Evolutionary conservation across 2,329 filamentous ascomycete species (phyloP).

Genomic region (Epichloe brachyelytri): DNA sequence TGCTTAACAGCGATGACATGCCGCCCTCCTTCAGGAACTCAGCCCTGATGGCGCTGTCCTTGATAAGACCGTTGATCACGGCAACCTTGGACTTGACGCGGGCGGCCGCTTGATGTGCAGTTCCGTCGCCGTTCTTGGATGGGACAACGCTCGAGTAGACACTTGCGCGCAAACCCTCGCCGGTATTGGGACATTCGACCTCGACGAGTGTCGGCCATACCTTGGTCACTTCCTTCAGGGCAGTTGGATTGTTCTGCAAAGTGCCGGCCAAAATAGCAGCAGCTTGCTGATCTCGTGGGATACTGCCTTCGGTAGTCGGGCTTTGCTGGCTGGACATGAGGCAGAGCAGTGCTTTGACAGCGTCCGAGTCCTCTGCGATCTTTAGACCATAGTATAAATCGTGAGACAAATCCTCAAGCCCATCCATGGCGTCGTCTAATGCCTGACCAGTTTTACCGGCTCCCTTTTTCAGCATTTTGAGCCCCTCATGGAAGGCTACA

Average conservation of each 20-base stretch:
- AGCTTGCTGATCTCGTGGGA: slow-evolving; percentile 36
- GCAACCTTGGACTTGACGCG: slow-evolving; percentile 29
- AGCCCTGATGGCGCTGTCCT: slow-evolving; percentile 35
- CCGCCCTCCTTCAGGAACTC: slow-evolving; percentile 43
- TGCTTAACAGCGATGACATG: slow-evolving; percentile 39
- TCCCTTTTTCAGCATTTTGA: slow-evolving; percentile 37
- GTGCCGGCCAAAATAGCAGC: slow-evolving; percentile 44
- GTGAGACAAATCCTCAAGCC: slow-evolving; percentile 50
- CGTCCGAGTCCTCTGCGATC: slow-evolving; percentile 41
- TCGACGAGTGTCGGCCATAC: slow-evolving; percentile 32
- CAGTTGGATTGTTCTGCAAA: slow-evolving; percentile 52
- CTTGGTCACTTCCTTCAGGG: slow-evolving; percentile 36
- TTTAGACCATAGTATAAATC: slow-evolving; percentile 59
- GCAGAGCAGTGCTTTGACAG: slow-evolving; percentile 43
- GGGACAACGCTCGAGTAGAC: slow-evolving; percentile 31
- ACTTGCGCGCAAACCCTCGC: slow-evolving; percentile 20
- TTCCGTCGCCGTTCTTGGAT: slow-evolving; percentile 8
- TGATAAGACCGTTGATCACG: slow-evolving; percentile 44
- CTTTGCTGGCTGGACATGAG: slow-evolving; percentile 28
- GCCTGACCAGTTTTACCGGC: slow-evolving; percentile 16
- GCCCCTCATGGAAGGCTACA: slow-evolving; percentile 24
- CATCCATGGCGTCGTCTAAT: slow-evolving; percentile 39
- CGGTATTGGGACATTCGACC: slow-evolving; percentile 22
- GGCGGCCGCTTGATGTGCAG: slow-evolving; percentile 13
- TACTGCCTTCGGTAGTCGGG: slow-evolving; percentile 13